A percentile compares a stretch with the other conserved stretches of the same genome.
Evolutionary conservation across 345 rosid genomes (phyloP).

Genomic region (Mercurialis annua): DNA sequence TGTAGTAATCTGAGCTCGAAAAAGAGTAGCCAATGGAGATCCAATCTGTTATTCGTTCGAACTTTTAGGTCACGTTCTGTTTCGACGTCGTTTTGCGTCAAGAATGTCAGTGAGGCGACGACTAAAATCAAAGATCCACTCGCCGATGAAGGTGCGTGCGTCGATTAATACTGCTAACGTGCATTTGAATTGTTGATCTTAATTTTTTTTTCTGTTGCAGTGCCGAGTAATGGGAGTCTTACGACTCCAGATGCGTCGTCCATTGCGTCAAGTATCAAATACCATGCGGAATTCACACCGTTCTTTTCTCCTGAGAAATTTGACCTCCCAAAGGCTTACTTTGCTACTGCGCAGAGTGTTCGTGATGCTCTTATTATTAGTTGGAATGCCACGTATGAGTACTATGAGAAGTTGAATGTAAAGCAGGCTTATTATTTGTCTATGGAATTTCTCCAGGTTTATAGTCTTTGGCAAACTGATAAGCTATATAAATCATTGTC

Average conservation of each 20-base stretch:
- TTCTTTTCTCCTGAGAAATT: slow-evolving; percentile 59
- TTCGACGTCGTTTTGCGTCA: slow-evolving; percentile 16
- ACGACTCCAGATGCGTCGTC: slow-evolving; percentile 51
- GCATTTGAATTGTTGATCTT: background rate
- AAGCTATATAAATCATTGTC: background rate
- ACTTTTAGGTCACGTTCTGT: slow-evolving; percentile 10
- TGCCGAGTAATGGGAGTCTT: slow-evolving; percentile 19
- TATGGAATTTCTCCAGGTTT: slow-evolving; percentile 81
- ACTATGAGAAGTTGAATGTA: slow-evolving; percentile 51
- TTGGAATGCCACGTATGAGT: slow-evolving; percentile 67
- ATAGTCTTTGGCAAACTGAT: slow-evolving; percentile 1
- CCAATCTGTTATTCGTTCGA: slow-evolving; percentile 17
- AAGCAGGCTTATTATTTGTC: slow-evolving; percentile 80
- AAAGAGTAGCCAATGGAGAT: slow-evolving; percentile 8
- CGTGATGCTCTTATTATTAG: slow-evolving; percentile 60
- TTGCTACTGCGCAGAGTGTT: slow-evolving; percentile 72
- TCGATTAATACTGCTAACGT: background rate
- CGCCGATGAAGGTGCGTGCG: slow-evolving; percentile 1
- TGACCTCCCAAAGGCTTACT: slow-evolving; percentile 63
- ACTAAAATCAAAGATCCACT: slow-evolving; percentile 1
- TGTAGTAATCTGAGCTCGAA: slow-evolving; percentile 2
- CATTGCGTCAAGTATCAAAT: slow-evolving; percentile 55
- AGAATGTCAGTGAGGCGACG: slow-evolving; percentile 24
- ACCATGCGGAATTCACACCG: slow-evolving; percentile 74
- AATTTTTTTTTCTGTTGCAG: slow-evolving; percentile 28